phyloP scores from a whole-genome alignment of 108 stramenopile genomes.

The Cylindrotheca fusiformis region DNA sequence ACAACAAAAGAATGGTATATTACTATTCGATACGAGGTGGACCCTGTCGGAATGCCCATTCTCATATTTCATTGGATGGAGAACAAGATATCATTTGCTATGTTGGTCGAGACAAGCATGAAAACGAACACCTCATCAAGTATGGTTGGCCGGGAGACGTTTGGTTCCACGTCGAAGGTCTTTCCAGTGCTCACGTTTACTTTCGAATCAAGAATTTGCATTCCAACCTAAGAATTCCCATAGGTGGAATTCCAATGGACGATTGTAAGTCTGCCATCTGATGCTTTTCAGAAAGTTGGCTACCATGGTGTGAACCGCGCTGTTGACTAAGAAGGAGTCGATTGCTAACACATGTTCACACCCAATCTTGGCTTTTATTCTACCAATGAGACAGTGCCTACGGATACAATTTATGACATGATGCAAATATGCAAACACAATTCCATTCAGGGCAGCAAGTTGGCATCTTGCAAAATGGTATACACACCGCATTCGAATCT shows the following conservation, averaged over 20 bases:
- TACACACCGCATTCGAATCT: slow-evolving; percentile 28
- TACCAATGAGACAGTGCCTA: slow-evolving; percentile 5
- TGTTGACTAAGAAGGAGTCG: no score
- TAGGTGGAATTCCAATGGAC: slow-evolving; percentile 4
- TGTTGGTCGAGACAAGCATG: slow-evolving; percentile 32
- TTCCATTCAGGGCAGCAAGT: slow-evolving; percentile 16
- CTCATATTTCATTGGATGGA: slow-evolving; percentile 8
- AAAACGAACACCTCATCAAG: slow-evolving; percentile 26
- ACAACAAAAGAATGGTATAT: slow-evolving; percentile 18
- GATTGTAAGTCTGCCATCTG: slow-evolving; percentile 2
- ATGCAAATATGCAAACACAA: slow-evolving; percentile 35
- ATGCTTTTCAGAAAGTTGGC: no score
- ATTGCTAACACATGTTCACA: no score
- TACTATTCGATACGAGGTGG: slow-evolving; percentile 31
- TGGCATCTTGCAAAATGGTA: slow-evolving; percentile 22
- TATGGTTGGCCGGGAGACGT: slow-evolving; percentile 33
- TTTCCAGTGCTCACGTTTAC: slow-evolving; percentile 25
- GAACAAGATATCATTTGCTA: slow-evolving; percentile 21
- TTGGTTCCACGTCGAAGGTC: slow-evolving; percentile 33
- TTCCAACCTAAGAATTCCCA: not conserved
- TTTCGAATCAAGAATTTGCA: slow-evolving; percentile 18
- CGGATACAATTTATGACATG: slow-evolving; percentile 24
- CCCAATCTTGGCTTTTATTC: no score
- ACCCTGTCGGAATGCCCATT: slow-evolving; percentile 6
- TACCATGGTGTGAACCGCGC: no score